Evolutionary conservation across 306 rosid species (phyloP).

Genomic region (Spatholobus suberectus): DNA sequence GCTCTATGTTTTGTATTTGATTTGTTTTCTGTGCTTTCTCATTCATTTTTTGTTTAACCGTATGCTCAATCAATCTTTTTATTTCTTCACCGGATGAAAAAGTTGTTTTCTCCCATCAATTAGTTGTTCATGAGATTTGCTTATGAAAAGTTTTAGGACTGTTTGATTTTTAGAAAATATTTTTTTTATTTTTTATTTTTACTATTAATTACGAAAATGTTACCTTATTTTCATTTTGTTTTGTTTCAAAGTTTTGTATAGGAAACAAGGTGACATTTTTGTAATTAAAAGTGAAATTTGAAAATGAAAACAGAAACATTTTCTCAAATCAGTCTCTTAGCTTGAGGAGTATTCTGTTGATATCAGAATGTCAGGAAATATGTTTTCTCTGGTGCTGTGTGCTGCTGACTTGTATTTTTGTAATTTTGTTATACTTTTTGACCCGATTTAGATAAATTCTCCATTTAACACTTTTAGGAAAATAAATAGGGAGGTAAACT

Average conservation of each 20-base stretch:
- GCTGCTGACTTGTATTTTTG: background rate
- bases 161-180: background rate
- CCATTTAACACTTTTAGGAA: background rate
- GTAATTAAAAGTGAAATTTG: background rate
- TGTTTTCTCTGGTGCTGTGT: background rate
- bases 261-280: background rate
- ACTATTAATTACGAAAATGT: background rate
- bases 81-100: background rate
- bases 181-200: background rate
- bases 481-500: background rate
- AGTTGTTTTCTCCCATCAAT: background rate
- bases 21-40: background rate
- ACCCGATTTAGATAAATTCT: background rate
- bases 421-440: background rate
- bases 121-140: background rate
- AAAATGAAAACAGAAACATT: background rate
- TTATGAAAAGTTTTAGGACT: background rate
- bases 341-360: background rate
- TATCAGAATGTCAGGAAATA: background rate
- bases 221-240: background rate
- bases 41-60: background rate
- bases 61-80: conserved; percentile 12
- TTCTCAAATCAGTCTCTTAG: background rate
- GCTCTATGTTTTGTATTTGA: background rate
- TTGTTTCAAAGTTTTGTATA: background rate